Base-by-base conservation (phyloP, 805 yeast genomes). In the Wickerhamomyces ciferrii region DNA sequence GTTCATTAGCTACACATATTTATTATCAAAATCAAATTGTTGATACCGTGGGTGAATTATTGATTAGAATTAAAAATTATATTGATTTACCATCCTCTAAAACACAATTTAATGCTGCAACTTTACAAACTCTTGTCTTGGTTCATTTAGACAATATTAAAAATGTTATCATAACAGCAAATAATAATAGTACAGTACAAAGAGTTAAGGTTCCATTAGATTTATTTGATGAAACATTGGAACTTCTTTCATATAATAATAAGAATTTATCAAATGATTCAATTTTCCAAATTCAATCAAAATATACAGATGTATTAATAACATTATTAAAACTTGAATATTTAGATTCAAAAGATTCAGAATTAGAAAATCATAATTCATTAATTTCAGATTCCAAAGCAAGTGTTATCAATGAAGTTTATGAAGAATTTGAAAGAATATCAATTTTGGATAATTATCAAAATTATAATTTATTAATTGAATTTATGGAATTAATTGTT, bases 1-100 rank as follows among this genome's bases (percentile, higher is more conserved):
- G 83, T 48, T 82, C 84, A 48, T 71, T 92, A 44, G 81, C 90
- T 1, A 75, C 79, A 2, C 96, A 90, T 61, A 76, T 83, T 13
- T 90, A 90, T 57, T 92, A 92, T 61, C 83, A 83, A 49, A 95
- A 89, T 53, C 99, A 94, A 63, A 79, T 85, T 5, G 75, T 83
- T 15, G 97, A 91, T 61, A 83, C 92, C 70, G 69, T 90, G 18
- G 76, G 79, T 25, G 96, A 86, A 48, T 69, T 90, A 15, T 65
- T 83, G 38, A 54, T 74, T 18, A 76, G 60, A 44, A 48, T 70
- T 31, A 65, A 63, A 41, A 62, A 61, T 7, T 71, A 49, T 1
- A 21, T 36, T 4, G 34, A 41, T 10, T 7, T 11, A 8, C 25
- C 41, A 23, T 4, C 5, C 5, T 10, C 10, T 2, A 37, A 13